phyloP scores from a whole-genome alignment of 1,139 yeast species.

The Geotrichum carabidarum region DNA sequence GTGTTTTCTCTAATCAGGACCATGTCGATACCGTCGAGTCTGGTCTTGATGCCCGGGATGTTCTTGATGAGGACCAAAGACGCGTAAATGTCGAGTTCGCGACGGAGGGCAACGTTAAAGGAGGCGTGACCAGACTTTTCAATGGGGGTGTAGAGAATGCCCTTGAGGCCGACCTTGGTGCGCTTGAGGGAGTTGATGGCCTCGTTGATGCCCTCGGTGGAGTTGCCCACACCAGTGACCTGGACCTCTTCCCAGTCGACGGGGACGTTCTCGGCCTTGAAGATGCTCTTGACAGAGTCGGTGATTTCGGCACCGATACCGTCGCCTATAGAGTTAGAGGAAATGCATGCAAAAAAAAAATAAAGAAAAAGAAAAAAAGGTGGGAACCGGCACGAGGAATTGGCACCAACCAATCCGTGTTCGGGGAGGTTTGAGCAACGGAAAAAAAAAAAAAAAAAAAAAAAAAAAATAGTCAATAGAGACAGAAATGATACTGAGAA shows the following conservation, averaged over 20 bases:
- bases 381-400: background rate
- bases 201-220: conserved; percentile 63
- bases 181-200: conserved; percentile 91
- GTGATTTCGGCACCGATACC: conserved; percentile 97
- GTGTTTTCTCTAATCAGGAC: conserved; percentile 95
- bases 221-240: conserved; percentile 67
- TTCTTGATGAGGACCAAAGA: conserved; percentile 88
- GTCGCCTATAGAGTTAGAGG: conserved; percentile 46
- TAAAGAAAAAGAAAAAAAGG: background rate
- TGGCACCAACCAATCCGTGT: background rate
- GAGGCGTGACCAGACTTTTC: conserved; percentile 70
- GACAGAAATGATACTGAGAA: no score
- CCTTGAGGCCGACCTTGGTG: conserved; percentile 95
- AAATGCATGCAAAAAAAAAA: conserved; percentile 4
- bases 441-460: background rate
- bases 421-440: background rate
- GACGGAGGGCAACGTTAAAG: conserved; percentile 92
- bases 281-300: conserved; percentile 85
- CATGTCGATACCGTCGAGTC: conserved; percentile 82
- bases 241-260: conserved; percentile 92
- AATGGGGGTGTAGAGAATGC: conserved; percentile 88
- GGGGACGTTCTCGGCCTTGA: conserved; percentile 80
- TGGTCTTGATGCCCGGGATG: conserved; percentile 90
- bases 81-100: conserved; percentile 92
- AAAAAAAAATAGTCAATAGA: background rate